Conservation (phyloP, 176 grass and related monocot genomes). For the Saccharum spontaneum region DNA sequence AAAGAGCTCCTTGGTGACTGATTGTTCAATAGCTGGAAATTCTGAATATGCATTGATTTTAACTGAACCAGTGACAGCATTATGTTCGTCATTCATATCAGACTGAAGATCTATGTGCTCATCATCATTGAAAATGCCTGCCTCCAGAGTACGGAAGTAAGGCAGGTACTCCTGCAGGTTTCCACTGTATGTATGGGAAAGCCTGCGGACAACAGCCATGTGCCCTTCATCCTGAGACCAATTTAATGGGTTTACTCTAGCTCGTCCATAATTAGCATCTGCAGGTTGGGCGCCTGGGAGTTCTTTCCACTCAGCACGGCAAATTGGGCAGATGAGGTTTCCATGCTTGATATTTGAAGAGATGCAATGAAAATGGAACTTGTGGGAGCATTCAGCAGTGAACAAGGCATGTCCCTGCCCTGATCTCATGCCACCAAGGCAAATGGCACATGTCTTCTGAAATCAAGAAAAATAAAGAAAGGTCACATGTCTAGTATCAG, state of each 20-base stretch:
- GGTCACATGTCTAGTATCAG: slow-evolving; percentile 19
- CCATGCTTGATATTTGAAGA: slow-evolving; percentile 84
- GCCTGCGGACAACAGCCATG: slow-evolving; percentile 49
- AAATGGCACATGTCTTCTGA: slow-evolving; percentile 83
- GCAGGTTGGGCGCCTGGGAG: slow-evolving; percentile 49
- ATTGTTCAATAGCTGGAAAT: slow-evolving; percentile 49
- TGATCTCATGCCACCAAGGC: slow-evolving; percentile 72
- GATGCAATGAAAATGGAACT: slow-evolving; percentile 95
- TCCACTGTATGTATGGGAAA: slow-evolving; percentile 41
- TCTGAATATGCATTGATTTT: slow-evolving; percentile 64
- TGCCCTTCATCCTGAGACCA: slow-evolving; percentile 49
- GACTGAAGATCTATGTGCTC: slow-evolving; percentile 49
- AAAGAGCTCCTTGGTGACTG: slow-evolving; percentile 48
- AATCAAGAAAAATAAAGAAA: slow-evolving; percentile 36
- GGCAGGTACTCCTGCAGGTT: slow-evolving; percentile 42
- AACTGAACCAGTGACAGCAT: slow-evolving; percentile 41
- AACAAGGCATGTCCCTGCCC: slow-evolving; percentile 79
- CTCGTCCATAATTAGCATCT: slow-evolving; percentile 56
- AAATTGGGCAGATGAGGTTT: slow-evolving; percentile 78
- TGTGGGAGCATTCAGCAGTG: slow-evolving; percentile 93
- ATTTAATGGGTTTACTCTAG: slow-evolving; percentile 69
- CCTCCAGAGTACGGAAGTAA: slow-evolving; percentile 45
- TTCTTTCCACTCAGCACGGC: slow-evolving; percentile 86
- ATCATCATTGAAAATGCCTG: slow-evolving; percentile 71
- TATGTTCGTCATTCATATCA: slow-evolving; percentile 24